A percentile compares a stretch with the other conserved stretches of the same genome.
These are phyloP conservation scores for Hyphodiscus hymeniophilus DNA, from an alignment of 495 filamentous ascomycete genomes.

Conservation along the genomic window DNA sequence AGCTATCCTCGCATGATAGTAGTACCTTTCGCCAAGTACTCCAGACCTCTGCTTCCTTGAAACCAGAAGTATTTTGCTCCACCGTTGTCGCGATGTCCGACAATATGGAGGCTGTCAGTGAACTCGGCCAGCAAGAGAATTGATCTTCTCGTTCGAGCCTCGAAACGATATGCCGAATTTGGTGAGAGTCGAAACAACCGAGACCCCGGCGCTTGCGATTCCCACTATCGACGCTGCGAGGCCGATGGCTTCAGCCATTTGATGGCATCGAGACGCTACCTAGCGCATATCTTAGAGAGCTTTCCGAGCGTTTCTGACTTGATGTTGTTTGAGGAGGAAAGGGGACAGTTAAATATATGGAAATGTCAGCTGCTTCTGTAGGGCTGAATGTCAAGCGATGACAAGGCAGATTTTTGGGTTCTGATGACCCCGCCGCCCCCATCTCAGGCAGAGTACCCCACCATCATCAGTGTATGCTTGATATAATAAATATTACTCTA, in stretches of 20 bases:
- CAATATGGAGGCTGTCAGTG: neutral
- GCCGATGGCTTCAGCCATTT: slow-evolving; percentile 1
- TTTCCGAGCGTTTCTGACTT: no score
- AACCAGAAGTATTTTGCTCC: neutral
- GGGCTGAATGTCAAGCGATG: no score
- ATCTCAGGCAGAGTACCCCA: no score
- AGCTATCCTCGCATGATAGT: neutral
- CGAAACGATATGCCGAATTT: neutral
- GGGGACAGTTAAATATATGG: no score
- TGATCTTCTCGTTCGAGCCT: neutral
- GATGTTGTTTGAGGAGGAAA: no score
- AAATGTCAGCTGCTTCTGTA: no score
- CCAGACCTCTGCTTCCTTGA: neutral
- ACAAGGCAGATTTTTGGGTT: no score
- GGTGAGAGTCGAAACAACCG: neutral
- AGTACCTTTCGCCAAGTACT: neutral
- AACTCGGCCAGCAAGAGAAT: neutral
- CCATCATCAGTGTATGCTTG: no score
- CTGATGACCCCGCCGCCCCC: no score
- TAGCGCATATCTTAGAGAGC: neutral
- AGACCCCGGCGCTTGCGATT: slow-evolving; percentile 4
- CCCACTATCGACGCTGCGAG: neutral
- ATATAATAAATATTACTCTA: no score
- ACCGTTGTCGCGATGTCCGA: neutral
- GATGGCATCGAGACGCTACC: neutral